A percentile compares a stretch with the other conserved stretches of the same genome.
Conservation (phyloP, 2,329 filamentous ascomycete genomes). For the Exophiala alcalophila region DNA sequence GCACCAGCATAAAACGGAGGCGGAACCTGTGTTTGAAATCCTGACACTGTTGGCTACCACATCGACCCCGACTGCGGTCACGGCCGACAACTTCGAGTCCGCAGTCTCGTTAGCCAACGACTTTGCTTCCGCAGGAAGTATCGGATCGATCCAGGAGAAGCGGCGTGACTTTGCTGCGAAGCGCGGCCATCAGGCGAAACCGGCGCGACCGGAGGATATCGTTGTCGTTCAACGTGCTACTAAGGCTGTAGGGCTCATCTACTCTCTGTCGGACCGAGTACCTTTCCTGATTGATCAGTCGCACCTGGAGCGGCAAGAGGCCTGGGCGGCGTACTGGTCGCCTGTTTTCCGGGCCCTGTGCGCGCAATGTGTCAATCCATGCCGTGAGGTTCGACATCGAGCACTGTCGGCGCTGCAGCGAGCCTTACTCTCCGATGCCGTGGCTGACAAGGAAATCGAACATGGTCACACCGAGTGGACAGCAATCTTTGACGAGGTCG, state of each 20-base stretch:
- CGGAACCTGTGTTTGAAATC: conserved; percentile 80
- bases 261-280: conserved; percentile 75
- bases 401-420: conserved; percentile 84
- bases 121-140: conserved; percentile 78
- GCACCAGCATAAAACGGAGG: conserved; percentile 65
- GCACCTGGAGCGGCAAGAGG: conserved; percentile 83
- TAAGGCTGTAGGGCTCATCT: conserved; percentile 77
- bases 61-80: conserved; percentile 73
- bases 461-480: conserved; percentile 70
- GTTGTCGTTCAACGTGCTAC: conserved; percentile 73
- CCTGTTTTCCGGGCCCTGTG: conserved; percentile 88
- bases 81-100: conserved; percentile 92
- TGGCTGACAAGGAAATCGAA: conserved; percentile 40
- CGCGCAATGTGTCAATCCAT: conserved; percentile 89
- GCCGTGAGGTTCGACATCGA: conserved; percentile 84
- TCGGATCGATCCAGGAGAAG: conserved; percentile 39
- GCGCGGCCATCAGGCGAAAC: conserved; percentile 27
- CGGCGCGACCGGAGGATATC: conserved; percentile 54
- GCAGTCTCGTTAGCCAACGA: conserved; percentile 80
- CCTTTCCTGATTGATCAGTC: conserved; percentile 88
- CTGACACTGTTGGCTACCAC: conserved; percentile 69
- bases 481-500: conserved; percentile 86
- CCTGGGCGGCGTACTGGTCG: conserved; percentile 97
- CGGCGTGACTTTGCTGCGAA: conserved; percentile 29
- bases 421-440: conserved; percentile 76